phyloP scores from a whole-genome alignment of 2,329 filamentous ascomycete genomes.

The Geosmithia putterillii region DNA sequence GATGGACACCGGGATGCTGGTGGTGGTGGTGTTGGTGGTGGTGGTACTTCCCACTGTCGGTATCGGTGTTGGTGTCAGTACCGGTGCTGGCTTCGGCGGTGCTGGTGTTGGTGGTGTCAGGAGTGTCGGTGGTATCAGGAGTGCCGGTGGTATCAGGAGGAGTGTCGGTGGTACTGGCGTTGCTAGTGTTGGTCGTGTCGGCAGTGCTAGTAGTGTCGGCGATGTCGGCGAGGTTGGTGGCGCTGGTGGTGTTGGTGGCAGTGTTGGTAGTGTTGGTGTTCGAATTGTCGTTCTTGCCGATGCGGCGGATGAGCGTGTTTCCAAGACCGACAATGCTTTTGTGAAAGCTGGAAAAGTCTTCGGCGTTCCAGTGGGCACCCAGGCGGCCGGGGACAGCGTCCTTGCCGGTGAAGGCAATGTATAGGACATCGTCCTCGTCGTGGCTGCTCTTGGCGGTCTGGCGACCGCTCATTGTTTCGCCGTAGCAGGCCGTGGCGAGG shows the following conservation, averaged over 20 bases:
- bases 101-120: too few relatives aligned
- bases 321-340: conserved; percentile 31
- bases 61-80: too few relatives aligned
- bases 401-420: conserved; percentile 41
- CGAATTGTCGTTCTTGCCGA: conserved; percentile 9
- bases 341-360: conserved; percentile 31
- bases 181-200: too few relatives aligned
- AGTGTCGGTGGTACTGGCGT: conserved; percentile 6
- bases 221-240: too few relatives aligned
- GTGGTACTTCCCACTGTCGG: too few relatives aligned
- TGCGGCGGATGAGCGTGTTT: conserved; percentile 27
- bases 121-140: too few relatives aligned
- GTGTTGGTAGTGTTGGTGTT: too few relatives aligned
- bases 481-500: conserved; percentile 31
- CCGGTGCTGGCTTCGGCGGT: too few relatives aligned
- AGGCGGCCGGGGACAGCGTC: conserved; percentile 39
- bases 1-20: too few relatives aligned
- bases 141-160: background rate
- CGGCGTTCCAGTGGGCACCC: conserved; percentile 39
- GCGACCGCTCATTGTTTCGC: conserved; percentile 26
- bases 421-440: conserved; percentile 42
- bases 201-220: too few relatives aligned
- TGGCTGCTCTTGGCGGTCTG: conserved; percentile 26
- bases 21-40: too few relatives aligned
- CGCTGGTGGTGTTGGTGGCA: too few relatives aligned